A percentile compares a stretch with the other conserved stretches of the same genome.
phyloP scores from a whole-genome alignment of 2,329 filamentous ascomycete genomes.

The Venturia effusa region DNA sequence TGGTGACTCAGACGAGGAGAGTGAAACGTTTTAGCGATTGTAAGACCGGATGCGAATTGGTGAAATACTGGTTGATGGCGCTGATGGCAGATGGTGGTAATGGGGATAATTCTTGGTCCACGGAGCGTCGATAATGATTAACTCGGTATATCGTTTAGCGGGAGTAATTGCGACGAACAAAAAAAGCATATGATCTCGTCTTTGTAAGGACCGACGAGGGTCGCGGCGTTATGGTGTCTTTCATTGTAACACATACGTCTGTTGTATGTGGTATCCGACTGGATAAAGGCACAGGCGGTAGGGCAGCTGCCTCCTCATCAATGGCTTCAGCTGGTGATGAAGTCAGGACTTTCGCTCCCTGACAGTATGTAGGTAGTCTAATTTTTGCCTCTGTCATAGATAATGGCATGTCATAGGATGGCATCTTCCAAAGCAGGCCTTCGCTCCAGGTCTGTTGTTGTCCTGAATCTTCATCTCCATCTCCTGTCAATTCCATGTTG shows the following conservation, averaged over 20 bases:
- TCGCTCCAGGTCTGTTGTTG: not conserved
- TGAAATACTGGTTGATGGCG: not conserved
- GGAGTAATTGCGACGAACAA: not conserved
- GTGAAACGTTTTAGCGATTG: not conserved
- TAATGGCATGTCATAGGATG: not conserved
- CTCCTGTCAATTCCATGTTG: too few species aligned
- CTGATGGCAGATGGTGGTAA: not conserved
- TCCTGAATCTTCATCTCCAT: not conserved
- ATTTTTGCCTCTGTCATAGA: not conserved
- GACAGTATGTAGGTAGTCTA: not conserved
- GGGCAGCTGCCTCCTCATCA: not conserved
- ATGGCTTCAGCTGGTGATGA: not conserved
- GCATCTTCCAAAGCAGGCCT: not conserved
- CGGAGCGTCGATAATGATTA: not conserved
- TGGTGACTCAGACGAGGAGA: conserved; percentile 7
- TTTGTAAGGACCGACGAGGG: not conserved
- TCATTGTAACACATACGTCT: not conserved
- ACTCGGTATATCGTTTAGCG: not conserved
- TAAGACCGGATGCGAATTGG: not conserved
- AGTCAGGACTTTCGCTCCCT: not conserved
- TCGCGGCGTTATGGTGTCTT: not conserved
- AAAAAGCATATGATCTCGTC: not conserved
- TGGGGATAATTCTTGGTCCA: not conserved
- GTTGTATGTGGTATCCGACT: not conserved
- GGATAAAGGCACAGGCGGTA: not conserved